Evolutionary conservation across 1,284 basidiomycete species (phyloP), one percentile per base, ranked within the genome.

Genomic region (Leccinum fallax): DNA sequence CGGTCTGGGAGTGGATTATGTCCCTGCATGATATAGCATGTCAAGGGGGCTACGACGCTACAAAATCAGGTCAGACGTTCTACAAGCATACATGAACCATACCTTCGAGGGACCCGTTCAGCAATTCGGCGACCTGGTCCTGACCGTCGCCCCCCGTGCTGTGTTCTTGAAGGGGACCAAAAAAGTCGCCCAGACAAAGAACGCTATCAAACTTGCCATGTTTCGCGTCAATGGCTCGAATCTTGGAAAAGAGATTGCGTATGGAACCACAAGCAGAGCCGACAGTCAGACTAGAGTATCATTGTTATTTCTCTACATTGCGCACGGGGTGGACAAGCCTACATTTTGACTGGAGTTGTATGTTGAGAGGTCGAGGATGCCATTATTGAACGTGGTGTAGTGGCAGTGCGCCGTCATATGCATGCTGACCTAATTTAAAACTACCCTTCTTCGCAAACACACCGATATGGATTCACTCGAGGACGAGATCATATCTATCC

Each of bases 161-260:
- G 1, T 76, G 77, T 57, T 81, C 81, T 63, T 80, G 80, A 19
- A 79, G 75, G 9, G 83, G 82, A 4, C 87, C 89, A 77, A 99
- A 99, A 74, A 98, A 92, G 78, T 99, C 95, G 5, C 97, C 96
- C 3, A 87, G 80, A 67, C 95, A 91, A 52, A 99, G 83, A 19
- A 92, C 87, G 40, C 95, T 85, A 69, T 95, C 90, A 73, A 99
- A 99, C 69, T 94, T 94, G 60, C 96, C 96, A 77, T 98, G 93
- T 76, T 98, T 98, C 61, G 86, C 81, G 78, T 99, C 88, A 70
- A 98, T 96, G 21, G 87, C 81, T 58, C 86, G 87, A 66, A 97
- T 84, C 80, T 97, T 98, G 59, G 85, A 74, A 67, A 94, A 89
- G 16, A 97, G 79, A 15, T 88, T 84, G 48, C 79, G 76, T 67